Evolutionary conservation across 805 yeast species (phyloP).

Genomic region (Hanseniaspora lachancei): DNA sequence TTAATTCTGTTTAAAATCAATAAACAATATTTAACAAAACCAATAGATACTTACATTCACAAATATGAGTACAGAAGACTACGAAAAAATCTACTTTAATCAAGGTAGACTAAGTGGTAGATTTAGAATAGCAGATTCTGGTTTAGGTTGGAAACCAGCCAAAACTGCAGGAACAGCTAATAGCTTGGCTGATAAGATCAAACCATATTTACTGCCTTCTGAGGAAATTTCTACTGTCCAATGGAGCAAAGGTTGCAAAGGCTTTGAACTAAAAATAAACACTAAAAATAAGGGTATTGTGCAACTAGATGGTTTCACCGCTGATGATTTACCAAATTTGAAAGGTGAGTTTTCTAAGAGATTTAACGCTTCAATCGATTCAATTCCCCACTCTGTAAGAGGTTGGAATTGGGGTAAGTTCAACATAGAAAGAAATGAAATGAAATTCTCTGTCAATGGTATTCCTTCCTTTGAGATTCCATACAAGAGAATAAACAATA

Average conservation of each 20-base stretch:
- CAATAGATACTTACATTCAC: not conserved
- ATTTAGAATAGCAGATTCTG: slow-evolving; percentile 90
- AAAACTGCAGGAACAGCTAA: slow-evolving; percentile 28
- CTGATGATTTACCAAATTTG: slow-evolving; percentile 63
- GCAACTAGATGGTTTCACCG: slow-evolving; percentile 82
- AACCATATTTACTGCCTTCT: slow-evolving; percentile 78
- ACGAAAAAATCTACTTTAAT: slow-evolving; percentile 80
- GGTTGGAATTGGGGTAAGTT: slow-evolving; percentile 99
- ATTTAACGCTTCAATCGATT: slow-evolving; percentile 62
- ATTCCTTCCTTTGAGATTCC: slow-evolving; percentile 89
- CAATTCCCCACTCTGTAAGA: slow-evolving; percentile 78
- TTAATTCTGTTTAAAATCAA: not conserved
- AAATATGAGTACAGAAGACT: slow-evolving; percentile 43
- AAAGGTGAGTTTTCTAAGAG: slow-evolving; percentile 73
- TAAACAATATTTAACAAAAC: not conserved
- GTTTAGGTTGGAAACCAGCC: slow-evolving; percentile 87
- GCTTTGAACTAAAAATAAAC: slow-evolving; percentile 76
- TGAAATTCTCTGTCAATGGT: slow-evolving; percentile 72
- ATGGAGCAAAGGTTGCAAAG: slow-evolving; percentile 92
- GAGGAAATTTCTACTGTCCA: slow-evolving; percentile 65
- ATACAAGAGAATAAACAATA: slow-evolving; percentile 61
- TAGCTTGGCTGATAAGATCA: slow-evolving; percentile 35
- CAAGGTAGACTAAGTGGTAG: slow-evolving; percentile 76
- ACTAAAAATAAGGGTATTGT: slow-evolving; percentile 81
- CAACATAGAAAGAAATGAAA: slow-evolving; percentile 82